Conservation (phyloP, 192 early-diverging fungal genomes). For the Spizellomyces sp. region DNA sequence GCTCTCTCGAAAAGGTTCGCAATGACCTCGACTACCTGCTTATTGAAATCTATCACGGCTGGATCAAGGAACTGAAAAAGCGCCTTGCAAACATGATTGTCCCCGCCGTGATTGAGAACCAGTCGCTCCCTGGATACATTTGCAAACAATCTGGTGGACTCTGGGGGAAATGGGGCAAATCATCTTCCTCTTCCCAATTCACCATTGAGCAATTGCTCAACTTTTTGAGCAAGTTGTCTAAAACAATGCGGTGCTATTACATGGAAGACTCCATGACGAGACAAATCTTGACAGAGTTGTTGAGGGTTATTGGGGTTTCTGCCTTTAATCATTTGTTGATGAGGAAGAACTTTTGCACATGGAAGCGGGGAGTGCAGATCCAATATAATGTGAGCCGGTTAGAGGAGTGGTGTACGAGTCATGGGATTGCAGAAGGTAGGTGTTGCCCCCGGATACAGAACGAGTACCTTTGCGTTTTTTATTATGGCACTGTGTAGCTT, state of each 20-base stretch:
- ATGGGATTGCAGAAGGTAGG: constrained; percentile 85
- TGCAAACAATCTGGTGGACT: constrained; percentile 87
- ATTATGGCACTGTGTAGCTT: background rate
- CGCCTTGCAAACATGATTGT: constrained; percentile 91
- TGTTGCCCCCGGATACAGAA: too few relatives aligned
- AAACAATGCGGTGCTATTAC: constrained; percentile 97
- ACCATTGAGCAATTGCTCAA: constrained; percentile 95
- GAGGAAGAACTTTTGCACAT: constrained; percentile 98
- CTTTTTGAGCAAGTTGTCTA: constrained; percentile 92
- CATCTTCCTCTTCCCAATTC: constrained; percentile 73
- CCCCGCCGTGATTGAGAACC: constrained; percentile 94
- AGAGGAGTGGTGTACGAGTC: constrained; percentile 99
- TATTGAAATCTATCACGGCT: constrained; percentile 95
- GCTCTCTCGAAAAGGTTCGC: constrained; percentile 82
- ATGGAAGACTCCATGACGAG: constrained; percentile 88
- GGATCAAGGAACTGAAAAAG: constrained; percentile 98
- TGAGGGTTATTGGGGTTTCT: constrained; percentile 92
- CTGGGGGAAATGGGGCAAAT: constrained; percentile 86
- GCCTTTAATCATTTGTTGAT: constrained; percentile 98
- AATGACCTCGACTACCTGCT: constrained; percentile 89
- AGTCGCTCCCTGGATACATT: constrained; percentile 92
- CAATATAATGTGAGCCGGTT: constrained; percentile 97
- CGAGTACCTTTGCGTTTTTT: background rate
- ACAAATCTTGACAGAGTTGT: constrained; percentile 92
- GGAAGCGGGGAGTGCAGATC: constrained; percentile 99